A percentile compares a stretch with the other conserved stretches of the same genome.
Evolutionary conservation across 805 yeast species (phyloP).

Genomic region (Ogataea saltuana): DNA sequence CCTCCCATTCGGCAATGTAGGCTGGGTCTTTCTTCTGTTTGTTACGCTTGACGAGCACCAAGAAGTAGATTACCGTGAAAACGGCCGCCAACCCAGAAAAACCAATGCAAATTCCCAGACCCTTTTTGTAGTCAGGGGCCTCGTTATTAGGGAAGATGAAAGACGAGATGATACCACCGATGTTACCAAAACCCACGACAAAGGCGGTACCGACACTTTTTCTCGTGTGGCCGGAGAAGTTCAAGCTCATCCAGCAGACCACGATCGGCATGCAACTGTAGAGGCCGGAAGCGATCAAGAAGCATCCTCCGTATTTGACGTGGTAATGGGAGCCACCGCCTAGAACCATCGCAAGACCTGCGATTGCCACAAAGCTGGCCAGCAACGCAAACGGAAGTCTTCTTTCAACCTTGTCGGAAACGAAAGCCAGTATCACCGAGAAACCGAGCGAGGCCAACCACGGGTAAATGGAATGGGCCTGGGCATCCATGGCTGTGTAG

Average conservation of each 20-base stretch:
- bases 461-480: conserved; percentile 81
- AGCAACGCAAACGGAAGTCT: conserved; percentile 46
- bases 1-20: conserved; percentile 33
- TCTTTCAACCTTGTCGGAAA: conserved; percentile 54
- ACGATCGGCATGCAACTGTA: conserved; percentile 69
- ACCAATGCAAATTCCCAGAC: conserved; percentile 52
- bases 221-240: conserved; percentile 62
- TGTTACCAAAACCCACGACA: conserved; percentile 71
- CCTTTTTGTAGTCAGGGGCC: conserved; percentile 60
- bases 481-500: conserved; percentile 70
- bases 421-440: conserved; percentile 59
- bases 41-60: conserved; percentile 35
- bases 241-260: conserved; percentile 66
- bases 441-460: conserved; percentile 77
- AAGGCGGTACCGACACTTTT: conserved; percentile 50
- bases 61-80: conserved; percentile 35
- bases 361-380: conserved; percentile 41
- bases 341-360: conserved; percentile 57
- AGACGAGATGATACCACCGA: conserved; percentile 69
- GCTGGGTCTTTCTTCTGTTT: conserved; percentile 37
- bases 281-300: conserved; percentile 57
- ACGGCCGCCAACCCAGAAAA: conserved; percentile 45
- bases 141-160: conserved; percentile 55
- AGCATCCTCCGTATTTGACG: conserved; percentile 64
- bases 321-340: conserved; percentile 40